phyloP scores from a whole-genome alignment of 2,329 filamentous ascomycete species.

The Penicillium sp. region DNA sequence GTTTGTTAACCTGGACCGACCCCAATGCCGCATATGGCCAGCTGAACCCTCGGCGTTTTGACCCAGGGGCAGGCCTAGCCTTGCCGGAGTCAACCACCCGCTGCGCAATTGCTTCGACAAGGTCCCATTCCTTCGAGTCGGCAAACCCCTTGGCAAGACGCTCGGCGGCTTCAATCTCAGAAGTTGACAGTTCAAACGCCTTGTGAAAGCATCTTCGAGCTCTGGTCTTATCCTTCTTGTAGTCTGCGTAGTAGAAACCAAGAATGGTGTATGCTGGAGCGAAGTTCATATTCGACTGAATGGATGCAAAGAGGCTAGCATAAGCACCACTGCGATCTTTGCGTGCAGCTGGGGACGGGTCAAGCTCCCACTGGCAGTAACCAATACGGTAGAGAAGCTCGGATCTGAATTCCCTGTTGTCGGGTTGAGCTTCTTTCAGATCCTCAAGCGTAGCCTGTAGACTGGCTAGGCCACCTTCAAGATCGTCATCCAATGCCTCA shows the following conservation, averaged over 20 bases:
- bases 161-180: slow-evolving; percentile 83
- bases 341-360: slow-evolving; percentile 69
- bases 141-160: slow-evolving; percentile 83
- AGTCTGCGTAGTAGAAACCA: slow-evolving; percentile 87
- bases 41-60: slow-evolving; percentile 86
- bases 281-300: slow-evolving; percentile 83
- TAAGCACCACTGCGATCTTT: slow-evolving; percentile 82
- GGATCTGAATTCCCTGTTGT: slow-evolving; percentile 70
- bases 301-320: slow-evolving; percentile 72
- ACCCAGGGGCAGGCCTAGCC: slow-evolving; percentile 83
- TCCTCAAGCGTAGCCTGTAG: slow-evolving; percentile 67
- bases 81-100: slow-evolving; percentile 93
- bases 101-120: slow-evolving; percentile 88
- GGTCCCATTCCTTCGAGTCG: slow-evolving; percentile 89
- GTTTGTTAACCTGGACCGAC: slow-evolving; percentile 90
- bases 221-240: slow-evolving; percentile 79
- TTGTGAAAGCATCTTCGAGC: slow-evolving; percentile 94
- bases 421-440: slow-evolving; percentile 60
- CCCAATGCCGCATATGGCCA: slow-evolving; percentile 95
- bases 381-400: slow-evolving; percentile 85
- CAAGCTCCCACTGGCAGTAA: slow-evolving; percentile 79
- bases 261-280: slow-evolving; percentile 89
- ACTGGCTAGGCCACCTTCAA: slow-evolving; percentile 63
- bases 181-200: slow-evolving; percentile 85
- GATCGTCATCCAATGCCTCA: slow-evolving; percentile 76